A percentile compares a stretch with the other conserved stretches of the same genome.
Evolutionary conservation across 768 basidiomycete species (phyloP).

Genomic region (Paxillus ammoniavirescens): DNA sequence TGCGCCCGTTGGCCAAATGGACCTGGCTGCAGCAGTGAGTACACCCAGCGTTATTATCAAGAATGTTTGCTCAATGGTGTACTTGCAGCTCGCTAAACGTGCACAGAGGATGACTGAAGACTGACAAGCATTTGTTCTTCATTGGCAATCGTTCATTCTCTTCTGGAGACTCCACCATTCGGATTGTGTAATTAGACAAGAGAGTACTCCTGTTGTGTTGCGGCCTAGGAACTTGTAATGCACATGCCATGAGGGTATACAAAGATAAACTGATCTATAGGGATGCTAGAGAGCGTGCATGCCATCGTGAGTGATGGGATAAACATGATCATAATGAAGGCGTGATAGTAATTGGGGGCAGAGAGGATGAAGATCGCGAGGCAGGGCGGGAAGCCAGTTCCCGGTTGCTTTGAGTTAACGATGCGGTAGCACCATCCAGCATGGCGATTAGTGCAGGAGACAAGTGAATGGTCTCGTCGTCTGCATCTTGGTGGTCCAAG

Average conservation of each 20-base stretch:
- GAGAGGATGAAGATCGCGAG: slow-evolving; percentile 11
- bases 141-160: not conserved
- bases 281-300: slow-evolving; percentile 14
- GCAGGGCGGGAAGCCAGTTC: slow-evolving; percentile 18
- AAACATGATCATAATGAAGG: slow-evolving; percentile 30
- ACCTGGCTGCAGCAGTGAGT: slow-evolving; percentile 80
- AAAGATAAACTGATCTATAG: slow-evolving; percentile 23
- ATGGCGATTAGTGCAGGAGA: slow-evolving; percentile 20
- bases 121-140: slow-evolving; percentile 16
- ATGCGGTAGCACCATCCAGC: slow-evolving; percentile 14
- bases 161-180: slow-evolving; percentile 1
- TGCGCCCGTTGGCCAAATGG: slow-evolving; percentile 62
- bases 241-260: slow-evolving; percentile 26
- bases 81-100: slow-evolving; percentile 67
- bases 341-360: slow-evolving; percentile 47
- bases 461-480: slow-evolving; percentile 27
- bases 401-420: slow-evolving; percentile 28
- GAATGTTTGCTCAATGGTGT: not conserved
- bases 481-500: slow-evolving; percentile 15
- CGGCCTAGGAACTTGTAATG: slow-evolving; percentile 9
- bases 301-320: slow-evolving; percentile 3
- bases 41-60: not conserved
- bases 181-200: slow-evolving; percentile 13
- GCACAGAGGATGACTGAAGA: slow-evolving; percentile 63
- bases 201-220: slow-evolving; percentile 10